phyloP scores from a whole-genome alignment of 805 yeast genomes.

The Lachancea nothofagi region DNA sequence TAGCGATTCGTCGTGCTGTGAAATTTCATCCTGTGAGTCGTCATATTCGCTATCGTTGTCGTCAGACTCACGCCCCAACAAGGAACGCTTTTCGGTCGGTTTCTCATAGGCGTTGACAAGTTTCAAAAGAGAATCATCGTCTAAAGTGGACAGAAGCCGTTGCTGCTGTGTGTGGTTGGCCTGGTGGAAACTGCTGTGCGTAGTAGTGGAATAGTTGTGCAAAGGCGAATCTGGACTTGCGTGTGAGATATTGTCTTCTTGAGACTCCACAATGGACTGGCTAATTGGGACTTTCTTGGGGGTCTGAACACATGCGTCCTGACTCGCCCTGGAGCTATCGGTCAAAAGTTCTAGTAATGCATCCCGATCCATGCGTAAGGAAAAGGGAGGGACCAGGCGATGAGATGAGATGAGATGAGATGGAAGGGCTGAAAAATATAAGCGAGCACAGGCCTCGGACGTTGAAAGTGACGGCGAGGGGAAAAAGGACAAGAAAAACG shows the following conservation, averaged over 20 bases:
- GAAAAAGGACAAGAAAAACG: too few relatives aligned
- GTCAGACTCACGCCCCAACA: not conserved
- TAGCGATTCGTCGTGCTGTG: not conserved
- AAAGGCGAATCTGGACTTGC: slow-evolving; percentile 6
- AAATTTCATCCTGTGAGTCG: too few relatives aligned
- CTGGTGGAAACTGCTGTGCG: not conserved
- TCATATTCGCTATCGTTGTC: not conserved
- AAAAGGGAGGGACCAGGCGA: not conserved
- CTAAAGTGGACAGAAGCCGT: slow-evolving; percentile 8
- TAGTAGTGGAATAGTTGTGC: not conserved
- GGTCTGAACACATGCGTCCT: too few relatives aligned
- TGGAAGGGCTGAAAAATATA: not conserved
- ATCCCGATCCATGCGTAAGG: slow-evolving; percentile 1
- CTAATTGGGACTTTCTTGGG: not conserved
- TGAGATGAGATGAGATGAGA: not conserved
- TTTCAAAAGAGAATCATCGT: slow-evolving; percentile 9
- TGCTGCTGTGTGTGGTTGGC: slow-evolving; percentile 6
- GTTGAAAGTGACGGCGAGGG: too few relatives aligned
- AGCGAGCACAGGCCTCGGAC: too few relatives aligned
- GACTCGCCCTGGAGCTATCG: not conserved
- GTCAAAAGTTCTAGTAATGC: slow-evolving; percentile 2
- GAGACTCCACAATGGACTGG: not conserved
- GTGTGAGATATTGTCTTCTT: too few relatives aligned
- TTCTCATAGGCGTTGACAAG: slow-evolving; percentile 6
- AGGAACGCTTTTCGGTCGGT: not conserved